Base-by-base conservation (phyloP, 2,329 filamentous ascomycete species). In the Aspergillus fijiensis region DNA sequence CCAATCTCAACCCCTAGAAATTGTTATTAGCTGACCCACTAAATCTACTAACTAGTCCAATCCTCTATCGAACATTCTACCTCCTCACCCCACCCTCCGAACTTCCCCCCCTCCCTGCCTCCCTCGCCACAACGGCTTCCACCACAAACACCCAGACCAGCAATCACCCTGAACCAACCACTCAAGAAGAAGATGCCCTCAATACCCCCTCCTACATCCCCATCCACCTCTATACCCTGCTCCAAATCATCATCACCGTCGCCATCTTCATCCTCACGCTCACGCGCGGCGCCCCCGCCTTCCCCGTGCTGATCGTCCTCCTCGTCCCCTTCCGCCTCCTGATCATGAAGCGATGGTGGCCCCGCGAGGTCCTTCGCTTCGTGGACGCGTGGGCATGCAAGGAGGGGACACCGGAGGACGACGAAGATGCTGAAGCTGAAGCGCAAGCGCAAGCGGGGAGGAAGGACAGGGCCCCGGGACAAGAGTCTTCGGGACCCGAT, bases 191-290 rank as follows among this genome's bases (percentile, higher is more conserved):
- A 5, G 29, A 29, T 2, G 4, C 53, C 7, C 10, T 12, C 11
- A 16, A 16, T 12, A 79, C 7, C 75, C 70, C 72, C 7, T 74
- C 73, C 31, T 88, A 86, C 73, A 67, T 77, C 55, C 81, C 82
- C 1, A 79, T 89, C 12, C 86, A 89, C 67, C 72, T 77, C 10
- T 89, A 85, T 71, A 88, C 86, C 0, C 55, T 85, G 1, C 72
- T 82, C 0, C 85, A 88, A 69, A 81, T 89, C 25, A 64, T 84
- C 1, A 72, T 86, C 49, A 87, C 87, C 2, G 80, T 81, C 0
- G 77, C 82, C 4, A 83, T 89, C n/a, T 89, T 89, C 66, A 82
- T 84, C 35, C 74, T 88, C 16, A 89, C 86, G 0, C 76, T 88
- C 55, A 88, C 85, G 0, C 80, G 83, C n/a, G 86, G 82, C 0